Conservation (phyloP, 176 grass and related monocot species). For the Panicum miliaceum region DNA sequence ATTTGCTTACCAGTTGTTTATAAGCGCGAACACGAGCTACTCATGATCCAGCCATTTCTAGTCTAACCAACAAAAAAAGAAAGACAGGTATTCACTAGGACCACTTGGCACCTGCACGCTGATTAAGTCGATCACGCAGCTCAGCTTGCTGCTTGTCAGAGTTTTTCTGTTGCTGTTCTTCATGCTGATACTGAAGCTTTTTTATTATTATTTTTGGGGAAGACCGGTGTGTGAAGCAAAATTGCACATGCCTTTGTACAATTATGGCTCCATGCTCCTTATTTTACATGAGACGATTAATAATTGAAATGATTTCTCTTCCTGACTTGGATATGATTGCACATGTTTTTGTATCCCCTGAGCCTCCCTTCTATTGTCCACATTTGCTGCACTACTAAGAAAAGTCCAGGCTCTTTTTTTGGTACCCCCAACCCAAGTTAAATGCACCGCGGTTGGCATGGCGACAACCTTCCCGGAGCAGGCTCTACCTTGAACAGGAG, state of each 20-base stretch:
- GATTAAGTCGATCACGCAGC: neutral
- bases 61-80: neutral
- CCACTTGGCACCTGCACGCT: neutral
- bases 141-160: neutral
- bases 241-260: neutral
- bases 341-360: neutral
- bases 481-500: neutral
- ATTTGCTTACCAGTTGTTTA: neutral
- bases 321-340: neutral
- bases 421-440: neutral
- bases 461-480: constrained; percentile 13
- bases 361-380: neutral
- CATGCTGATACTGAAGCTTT: neutral
- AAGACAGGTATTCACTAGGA: neutral
- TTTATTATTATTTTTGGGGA: neutral
- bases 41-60: constrained; percentile 20
- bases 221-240: neutral
- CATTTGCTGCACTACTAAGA: neutral
- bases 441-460: constrained; percentile 8
- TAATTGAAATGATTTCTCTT: neutral
- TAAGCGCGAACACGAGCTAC: constrained; percentile 11
- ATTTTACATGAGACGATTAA: neutral
- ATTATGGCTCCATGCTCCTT: neutral
- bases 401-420: neutral
- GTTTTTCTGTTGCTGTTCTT: neutral